These are phyloP conservation scores for Globisporangium megalacanthum DNA, from an alignment of 352 stramenopile genomes.

Conservation along the genomic window DNA sequence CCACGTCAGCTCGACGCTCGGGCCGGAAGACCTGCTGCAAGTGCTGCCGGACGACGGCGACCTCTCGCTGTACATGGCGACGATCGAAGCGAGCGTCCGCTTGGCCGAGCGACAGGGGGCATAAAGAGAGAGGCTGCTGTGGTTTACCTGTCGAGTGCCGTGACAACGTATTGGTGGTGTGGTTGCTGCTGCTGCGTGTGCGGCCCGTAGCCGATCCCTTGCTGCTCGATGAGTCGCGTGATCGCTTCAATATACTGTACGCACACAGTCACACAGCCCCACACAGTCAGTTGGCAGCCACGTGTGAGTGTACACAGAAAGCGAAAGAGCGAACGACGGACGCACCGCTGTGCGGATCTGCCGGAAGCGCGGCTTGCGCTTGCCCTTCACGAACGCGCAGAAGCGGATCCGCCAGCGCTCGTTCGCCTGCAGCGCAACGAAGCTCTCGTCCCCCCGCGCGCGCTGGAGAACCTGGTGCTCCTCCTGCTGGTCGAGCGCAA, in stretches of 20 bases:
- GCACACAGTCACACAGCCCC: not conserved
- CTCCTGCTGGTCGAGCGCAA: constrained; percentile 45
- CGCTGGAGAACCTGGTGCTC: constrained; percentile 40
- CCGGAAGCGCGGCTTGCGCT: constrained; percentile 37
- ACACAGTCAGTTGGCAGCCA: not conserved
- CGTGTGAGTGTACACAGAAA: not conserved
- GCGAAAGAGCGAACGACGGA: constrained; percentile 1
- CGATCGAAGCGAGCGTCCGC: constrained; percentile 56
- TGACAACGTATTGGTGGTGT: not conserved
- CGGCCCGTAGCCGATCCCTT: constrained; percentile 22
- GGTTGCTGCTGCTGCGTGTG: not conserved
- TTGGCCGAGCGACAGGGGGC: constrained; percentile 25
- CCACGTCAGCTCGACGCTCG: constrained; percentile 66
- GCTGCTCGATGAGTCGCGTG: constrained; percentile 52
- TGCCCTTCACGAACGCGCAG: constrained; percentile 43
- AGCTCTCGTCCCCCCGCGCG: constrained; percentile 45
- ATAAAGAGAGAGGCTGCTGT: constrained; percentile 5
- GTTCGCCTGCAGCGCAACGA: constrained; percentile 37
- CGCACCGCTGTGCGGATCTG: constrained; percentile 40
- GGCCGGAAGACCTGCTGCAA: constrained; percentile 66
- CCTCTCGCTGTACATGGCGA: constrained; percentile 67
- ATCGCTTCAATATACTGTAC: constrained; percentile 65
- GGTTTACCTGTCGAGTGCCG: constrained; percentile 6
- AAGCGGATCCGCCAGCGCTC: constrained; percentile 56
- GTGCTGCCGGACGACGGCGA: constrained; percentile 77